Evolutionary conservation across 1,284 basidiomycete species (phyloP).

Genomic region (Tilletia horrida): DNA sequence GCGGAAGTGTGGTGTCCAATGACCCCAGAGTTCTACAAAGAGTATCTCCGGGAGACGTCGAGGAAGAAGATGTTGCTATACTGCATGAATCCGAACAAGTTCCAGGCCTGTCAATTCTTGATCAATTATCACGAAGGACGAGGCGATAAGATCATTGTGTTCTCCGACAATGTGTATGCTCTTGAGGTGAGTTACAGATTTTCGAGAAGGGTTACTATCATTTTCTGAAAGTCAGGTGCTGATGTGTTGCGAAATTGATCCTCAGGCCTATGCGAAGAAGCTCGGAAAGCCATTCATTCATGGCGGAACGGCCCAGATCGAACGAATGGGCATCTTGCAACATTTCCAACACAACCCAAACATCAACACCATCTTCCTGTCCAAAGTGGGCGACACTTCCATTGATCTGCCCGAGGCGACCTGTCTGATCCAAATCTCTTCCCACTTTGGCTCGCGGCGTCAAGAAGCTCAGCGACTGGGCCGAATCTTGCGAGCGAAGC

Average conservation of each 20-base stretch:
- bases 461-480: conserved; percentile 97
- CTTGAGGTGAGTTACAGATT: conserved; percentile 83
- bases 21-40: conserved; percentile 99
- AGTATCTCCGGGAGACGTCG: conserved; percentile 88
- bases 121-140: conserved; percentile 97
- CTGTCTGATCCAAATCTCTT: conserved; percentile 99
- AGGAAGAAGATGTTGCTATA: conserved; percentile 93
- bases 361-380: conserved; percentile 97
- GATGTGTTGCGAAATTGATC: too few relatives aligned
- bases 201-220: too few relatives aligned
- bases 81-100: conserved; percentile 99
- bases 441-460: conserved; percentile 94
- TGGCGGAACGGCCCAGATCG: conserved; percentile 90
- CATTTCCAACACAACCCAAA: conserved; percentile 90
- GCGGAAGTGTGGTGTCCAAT: conserved; percentile 99
- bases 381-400: conserved; percentile 98
- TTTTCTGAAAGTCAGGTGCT: too few relatives aligned
- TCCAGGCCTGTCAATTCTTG: conserved; percentile 97
- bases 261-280: conserved; percentile 90
- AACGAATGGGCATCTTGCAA: conserved; percentile 89
- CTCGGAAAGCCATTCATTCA: conserved; percentile 93
- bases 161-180: conserved; percentile 97
- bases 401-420: conserved; percentile 99
- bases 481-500: conserved; percentile 88
- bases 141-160: conserved; percentile 99